These are phyloP conservation scores for Cystobasidium sp. DNA, from an alignment of 1,284 basidiomycete species.

Conservation along the genomic window DNA sequence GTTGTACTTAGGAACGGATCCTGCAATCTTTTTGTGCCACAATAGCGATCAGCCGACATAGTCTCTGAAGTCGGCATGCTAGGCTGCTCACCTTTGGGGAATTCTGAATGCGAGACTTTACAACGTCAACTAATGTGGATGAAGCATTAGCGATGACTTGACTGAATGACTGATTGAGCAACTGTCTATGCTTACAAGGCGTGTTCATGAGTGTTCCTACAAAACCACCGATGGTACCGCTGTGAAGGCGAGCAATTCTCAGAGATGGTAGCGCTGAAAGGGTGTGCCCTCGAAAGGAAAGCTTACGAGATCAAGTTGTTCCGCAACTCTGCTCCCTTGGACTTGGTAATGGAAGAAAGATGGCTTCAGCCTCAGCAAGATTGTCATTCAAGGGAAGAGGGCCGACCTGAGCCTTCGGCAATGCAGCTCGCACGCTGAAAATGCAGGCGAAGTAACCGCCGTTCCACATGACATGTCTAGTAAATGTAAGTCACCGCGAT, in stretches of 20 bases:
- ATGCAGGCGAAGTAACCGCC: constrained; percentile 93
- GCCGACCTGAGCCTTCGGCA: constrained; percentile 87
- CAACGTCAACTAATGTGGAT: constrained; percentile 73
- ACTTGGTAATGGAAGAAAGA: neutral
- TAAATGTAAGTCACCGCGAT: constrained; percentile 62
- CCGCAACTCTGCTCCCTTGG: constrained; percentile 59
- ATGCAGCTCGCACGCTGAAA: constrained; percentile 73
- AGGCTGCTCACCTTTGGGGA: constrained; percentile 59
- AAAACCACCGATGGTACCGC: constrained; percentile 83
- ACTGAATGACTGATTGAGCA: neutral
- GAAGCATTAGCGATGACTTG: constrained; percentile 29
- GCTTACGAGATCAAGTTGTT: constrained; percentile 83
- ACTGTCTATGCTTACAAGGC: constrained; percentile 56
- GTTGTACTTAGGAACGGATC: constrained; percentile 80
- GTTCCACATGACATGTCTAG: constrained; percentile 61
- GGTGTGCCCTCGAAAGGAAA: neutral
- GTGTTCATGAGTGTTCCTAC: constrained; percentile 69
- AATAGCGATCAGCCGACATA: neutral
- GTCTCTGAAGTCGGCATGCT: neutral
- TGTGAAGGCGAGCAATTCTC: neutral
- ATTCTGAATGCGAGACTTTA: constrained; percentile 94
- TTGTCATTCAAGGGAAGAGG: no score
- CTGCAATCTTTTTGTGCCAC: constrained; percentile 60
- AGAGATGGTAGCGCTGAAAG: neutral
- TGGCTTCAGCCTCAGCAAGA: neutral